Evolutionary conservation across 2,329 filamentous ascomycete genomes (phyloP).

Genomic region (Diaporthe sp.): DNA sequence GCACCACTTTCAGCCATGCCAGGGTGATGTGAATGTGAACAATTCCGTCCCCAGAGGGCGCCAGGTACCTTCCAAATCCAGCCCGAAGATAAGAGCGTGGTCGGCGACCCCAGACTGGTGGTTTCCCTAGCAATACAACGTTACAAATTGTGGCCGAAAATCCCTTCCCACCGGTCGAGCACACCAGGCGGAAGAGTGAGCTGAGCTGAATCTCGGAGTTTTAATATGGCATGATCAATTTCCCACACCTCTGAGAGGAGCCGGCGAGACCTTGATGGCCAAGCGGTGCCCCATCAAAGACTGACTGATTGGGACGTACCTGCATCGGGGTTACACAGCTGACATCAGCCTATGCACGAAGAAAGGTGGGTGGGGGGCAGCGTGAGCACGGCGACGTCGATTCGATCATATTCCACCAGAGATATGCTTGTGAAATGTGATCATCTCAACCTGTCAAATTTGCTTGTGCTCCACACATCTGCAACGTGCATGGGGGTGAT

Average conservation of each 20-base stretch:
- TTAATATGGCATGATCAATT: not conserved
- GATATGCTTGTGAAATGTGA: conserved; percentile 23
- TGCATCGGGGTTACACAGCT: conserved; percentile 10
- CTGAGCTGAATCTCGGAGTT: not conserved
- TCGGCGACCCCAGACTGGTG: not conserved
- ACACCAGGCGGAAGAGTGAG: not conserved
- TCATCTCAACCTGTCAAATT: conserved; percentile 30
- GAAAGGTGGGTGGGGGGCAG: not conserved
- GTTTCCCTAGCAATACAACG: not conserved
- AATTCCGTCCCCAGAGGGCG: not conserved
- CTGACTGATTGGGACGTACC: conserved; percentile 21
- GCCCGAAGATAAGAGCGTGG: not conserved
- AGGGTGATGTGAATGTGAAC: not conserved
- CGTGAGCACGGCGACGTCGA: not conserved
- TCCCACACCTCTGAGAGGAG: not conserved
- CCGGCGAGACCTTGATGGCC: not conserved
- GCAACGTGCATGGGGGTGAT: conserved; percentile 17
- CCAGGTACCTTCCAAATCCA: not conserved
- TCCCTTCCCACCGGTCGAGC: not conserved
- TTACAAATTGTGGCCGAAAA: not conserved
- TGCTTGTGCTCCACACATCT: conserved; percentile 19
- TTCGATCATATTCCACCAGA: conserved; percentile 3
- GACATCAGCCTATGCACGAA: conserved; percentile 14
- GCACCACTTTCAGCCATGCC: not conserved
- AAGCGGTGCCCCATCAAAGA: not conserved